Evolutionary conservation across 75 land plant species (phyloP).

Genomic region (Sequoiadendron giganteum): DNA sequence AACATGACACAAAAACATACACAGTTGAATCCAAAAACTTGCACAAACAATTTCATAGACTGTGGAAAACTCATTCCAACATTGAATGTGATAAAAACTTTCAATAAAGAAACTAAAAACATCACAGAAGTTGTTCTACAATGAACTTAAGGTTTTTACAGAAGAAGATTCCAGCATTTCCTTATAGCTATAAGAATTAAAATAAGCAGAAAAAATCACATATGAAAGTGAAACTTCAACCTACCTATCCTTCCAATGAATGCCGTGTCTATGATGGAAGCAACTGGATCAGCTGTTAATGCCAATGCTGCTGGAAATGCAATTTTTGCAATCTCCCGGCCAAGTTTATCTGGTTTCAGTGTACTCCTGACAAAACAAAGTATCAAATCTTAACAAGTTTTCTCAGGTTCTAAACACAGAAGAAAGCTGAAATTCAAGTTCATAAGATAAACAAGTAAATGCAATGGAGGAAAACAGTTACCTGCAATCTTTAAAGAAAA

Average conservation of each 20-base stretch:
- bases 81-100: background rate
- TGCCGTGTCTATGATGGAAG: conserved; percentile 86
- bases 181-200: background rate
- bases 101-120: background rate
- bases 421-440: background rate
- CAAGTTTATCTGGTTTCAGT: conserved; percentile 74
- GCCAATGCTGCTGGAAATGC: conserved; percentile 81
- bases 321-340: conserved; percentile 63
- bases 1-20: too few relatives aligned
- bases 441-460: background rate
- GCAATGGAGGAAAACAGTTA: background rate
- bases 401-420: background rate
- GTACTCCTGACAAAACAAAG: conserved; percentile 42
- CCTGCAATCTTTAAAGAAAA: conserved; percentile 5
- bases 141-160: background rate
- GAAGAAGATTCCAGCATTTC: background rate
- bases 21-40: too few relatives aligned
- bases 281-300: conserved; percentile 84
- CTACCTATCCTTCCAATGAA: conserved; percentile 81
- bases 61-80: too few relatives aligned
- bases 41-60: too few relatives aligned
- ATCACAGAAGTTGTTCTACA: background rate
- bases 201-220: background rate
- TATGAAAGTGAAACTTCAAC: background rate
- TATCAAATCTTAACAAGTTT: background rate